Percentiles rank a stretch among this genome's conserved stretches.
Conservation (phyloP, 768 basidiomycete species). For the Tylopilus felleus region DNA sequence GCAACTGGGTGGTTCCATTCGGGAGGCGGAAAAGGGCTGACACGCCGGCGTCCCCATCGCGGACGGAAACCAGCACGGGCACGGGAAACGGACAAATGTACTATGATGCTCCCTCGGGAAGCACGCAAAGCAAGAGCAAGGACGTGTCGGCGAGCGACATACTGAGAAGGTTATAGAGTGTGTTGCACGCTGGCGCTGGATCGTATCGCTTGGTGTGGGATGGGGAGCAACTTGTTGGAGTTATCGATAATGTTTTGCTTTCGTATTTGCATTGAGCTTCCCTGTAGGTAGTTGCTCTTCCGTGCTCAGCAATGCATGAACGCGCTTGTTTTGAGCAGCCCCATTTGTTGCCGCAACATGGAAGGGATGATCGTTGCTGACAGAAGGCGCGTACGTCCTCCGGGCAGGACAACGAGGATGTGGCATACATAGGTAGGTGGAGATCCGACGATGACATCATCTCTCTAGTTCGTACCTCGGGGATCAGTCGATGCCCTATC, state of each 20-base stretch:
- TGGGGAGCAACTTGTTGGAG: background rate
- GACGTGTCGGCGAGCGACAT: constrained; percentile 41
- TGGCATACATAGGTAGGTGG: background rate
- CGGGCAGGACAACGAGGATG: background rate
- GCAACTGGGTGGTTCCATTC: constrained; percentile 64
- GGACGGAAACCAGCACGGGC: constrained; percentile 8
- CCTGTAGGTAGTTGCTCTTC: background rate
- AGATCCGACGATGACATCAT: background rate
- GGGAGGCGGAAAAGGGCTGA: constrained; percentile 47
- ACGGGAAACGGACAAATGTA: constrained; percentile 22
- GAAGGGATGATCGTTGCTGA: background rate
- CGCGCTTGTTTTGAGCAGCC: background rate
- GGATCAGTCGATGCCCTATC: background rate
- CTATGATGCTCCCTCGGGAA: constrained; percentile 17
- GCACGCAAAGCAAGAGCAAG: background rate
- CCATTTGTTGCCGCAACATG: no score
- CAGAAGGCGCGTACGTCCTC: background rate
- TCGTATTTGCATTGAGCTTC: background rate
- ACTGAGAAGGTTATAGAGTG: constrained; percentile 26
- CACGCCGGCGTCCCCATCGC: constrained; percentile 3
- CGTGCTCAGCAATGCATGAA: background rate
- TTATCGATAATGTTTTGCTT: background rate
- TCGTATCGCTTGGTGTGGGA: background rate
- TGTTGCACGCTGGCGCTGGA: background rate
- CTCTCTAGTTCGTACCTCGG: background rate